These are phyloP conservation scores for Ceratocystis eucalypticola DNA, from an alignment of 2,329 filamentous ascomycete genomes.

Conservation along the genomic window DNA sequence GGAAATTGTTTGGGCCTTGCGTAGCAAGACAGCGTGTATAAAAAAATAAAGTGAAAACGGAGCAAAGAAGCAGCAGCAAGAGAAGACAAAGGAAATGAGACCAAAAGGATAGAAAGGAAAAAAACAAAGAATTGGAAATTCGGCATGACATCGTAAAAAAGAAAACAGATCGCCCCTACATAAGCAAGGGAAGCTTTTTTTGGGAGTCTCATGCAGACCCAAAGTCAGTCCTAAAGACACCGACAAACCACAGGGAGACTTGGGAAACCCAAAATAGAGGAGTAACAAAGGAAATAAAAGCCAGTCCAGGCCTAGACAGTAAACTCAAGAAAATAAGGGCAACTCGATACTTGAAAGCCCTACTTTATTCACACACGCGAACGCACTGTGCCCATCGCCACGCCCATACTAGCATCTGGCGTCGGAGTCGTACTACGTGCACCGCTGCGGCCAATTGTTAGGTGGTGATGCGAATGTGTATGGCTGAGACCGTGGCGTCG, in stretches of 20 bases:
- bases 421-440: conserved; percentile 8
- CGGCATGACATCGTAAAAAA: conserved; percentile 7
- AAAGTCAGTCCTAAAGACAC: too few species aligned
- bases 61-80: background rate
- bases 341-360: background rate
- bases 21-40: background rate
- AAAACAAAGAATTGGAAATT: background rate
- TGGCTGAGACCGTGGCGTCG: conserved; percentile 8
- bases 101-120: background rate
- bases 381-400: conserved; percentile 7
- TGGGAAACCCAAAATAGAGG: background rate
- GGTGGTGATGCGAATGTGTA: conserved; percentile 9
- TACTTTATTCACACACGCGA: background rate
- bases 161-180: background rate
- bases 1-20: background rate
- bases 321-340: conserved; percentile 5
- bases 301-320: background rate
- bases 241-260: background rate
- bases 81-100: background rate
- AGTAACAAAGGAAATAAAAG: background rate
- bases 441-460: background rate
- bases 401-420: background rate
- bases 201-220: too few species aligned
- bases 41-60: background rate
- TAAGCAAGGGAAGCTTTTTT: too few species aligned